These are phyloP conservation scores for Clonostachys rosea DNA, from an alignment of 2,329 filamentous ascomycete species.

Conservation along the genomic window DNA sequence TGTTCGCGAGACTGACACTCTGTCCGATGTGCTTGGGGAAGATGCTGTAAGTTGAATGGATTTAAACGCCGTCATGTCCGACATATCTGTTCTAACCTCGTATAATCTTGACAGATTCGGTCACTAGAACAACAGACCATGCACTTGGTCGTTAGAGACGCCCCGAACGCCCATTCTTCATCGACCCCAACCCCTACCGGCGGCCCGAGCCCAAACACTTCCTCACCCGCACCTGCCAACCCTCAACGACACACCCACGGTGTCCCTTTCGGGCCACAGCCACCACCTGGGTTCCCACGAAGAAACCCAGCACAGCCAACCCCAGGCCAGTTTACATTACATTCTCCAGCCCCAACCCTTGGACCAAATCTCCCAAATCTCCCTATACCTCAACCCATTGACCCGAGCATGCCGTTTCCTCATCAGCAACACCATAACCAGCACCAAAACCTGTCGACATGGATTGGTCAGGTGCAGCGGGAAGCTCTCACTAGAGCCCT, in stretches of 20 bases:
- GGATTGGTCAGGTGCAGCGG: slow-evolving; percentile 40
- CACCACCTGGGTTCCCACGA: slow-evolving; percentile 17
- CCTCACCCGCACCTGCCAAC: slow-evolving; percentile 2
- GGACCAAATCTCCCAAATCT: neutral
- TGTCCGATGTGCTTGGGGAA: slow-evolving; percentile 52
- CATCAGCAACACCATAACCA: slow-evolving; percentile 18
- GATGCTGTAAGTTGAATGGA: slow-evolving; percentile 36
- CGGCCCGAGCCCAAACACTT: slow-evolving; percentile 17
- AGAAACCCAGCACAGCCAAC: slow-evolving; percentile 18
- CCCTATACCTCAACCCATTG: slow-evolving; percentile 2
- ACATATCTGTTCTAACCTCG: slow-evolving; percentile 10
- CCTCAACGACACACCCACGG: too few relatives aligned
- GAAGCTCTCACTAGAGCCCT: slow-evolving; percentile 36
- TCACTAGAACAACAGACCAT: slow-evolving; percentile 43
- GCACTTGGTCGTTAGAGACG: slow-evolving; percentile 45
- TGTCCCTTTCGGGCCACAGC: slow-evolving; percentile 15
- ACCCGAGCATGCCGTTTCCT: slow-evolving; percentile 6
- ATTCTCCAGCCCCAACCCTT: slow-evolving; percentile 3
- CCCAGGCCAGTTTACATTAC: slow-evolving; percentile 18
- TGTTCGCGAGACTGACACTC: slow-evolving; percentile 46
- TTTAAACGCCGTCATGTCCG: neutral
- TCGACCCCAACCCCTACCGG: slow-evolving; percentile 11
- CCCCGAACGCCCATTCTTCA: slow-evolving; percentile 16
- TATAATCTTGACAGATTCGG: slow-evolving; percentile 26
- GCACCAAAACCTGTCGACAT: slow-evolving; percentile 36